Percentiles rank a stretch among this genome's conserved stretches.
Conservation (phyloP, 108 stramenopile species). For the Pseudonitzschia multiseries region DNA sequence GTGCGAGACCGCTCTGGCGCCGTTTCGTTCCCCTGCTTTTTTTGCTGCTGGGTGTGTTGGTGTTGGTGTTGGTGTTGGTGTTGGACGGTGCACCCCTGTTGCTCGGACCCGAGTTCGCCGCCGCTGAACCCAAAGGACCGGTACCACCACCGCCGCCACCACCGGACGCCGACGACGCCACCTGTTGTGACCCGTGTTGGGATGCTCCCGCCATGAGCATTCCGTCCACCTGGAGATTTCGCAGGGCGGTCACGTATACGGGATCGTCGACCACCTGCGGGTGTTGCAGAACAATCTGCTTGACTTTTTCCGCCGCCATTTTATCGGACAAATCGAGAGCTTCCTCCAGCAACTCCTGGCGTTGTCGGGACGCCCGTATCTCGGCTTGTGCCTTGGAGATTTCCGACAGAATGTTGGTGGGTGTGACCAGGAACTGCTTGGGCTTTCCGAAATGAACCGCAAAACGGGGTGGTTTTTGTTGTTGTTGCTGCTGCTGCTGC, state of each 20-base stretch:
- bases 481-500: background rate
- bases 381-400: constrained; percentile 25
- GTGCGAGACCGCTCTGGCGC: background rate
- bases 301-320: constrained; percentile 13
- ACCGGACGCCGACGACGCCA: no score
- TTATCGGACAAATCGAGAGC: constrained; percentile 16
- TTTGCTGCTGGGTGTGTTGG: no score
- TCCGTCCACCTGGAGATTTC: constrained; percentile 43
- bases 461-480: constrained; percentile 11
- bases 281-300: constrained; percentile 29
- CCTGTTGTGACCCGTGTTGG: no score
- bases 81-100: no score
- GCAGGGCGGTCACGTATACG: constrained; percentile 44
- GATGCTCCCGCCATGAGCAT: constrained; percentile 19
- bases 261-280: constrained; percentile 44
- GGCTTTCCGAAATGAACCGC: constrained; percentile 26
- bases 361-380: constrained; percentile 27
- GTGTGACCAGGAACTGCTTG: constrained; percentile 24
- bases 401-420: constrained; percentile 26
- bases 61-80: no score
- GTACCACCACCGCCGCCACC: no score
- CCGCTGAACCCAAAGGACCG: no score
- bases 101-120: background rate
- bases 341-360: constrained; percentile 31
- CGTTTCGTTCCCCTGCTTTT: background rate